Conservation (phyloP, 495 filamentous ascomycete species). For the Aspergillus sparsus region DNA sequence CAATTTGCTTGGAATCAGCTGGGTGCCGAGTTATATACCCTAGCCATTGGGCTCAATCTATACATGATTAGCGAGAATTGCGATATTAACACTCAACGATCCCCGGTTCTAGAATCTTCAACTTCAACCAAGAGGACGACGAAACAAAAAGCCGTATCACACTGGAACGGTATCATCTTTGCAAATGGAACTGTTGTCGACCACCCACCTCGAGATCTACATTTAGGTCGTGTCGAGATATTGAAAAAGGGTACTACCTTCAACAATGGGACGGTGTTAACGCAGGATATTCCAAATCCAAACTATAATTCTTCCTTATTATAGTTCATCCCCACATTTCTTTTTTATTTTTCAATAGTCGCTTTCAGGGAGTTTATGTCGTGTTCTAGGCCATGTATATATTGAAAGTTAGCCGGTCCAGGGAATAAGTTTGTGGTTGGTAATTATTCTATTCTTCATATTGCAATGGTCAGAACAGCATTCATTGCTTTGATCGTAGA, state of each 20-base stretch:
- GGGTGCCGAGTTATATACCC: constrained; percentile 15
- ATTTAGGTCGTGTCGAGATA: constrained; percentile 11
- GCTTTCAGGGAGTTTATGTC: background rate
- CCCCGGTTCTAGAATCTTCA: constrained; percentile 3
- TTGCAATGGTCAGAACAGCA: background rate
- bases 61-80: constrained; percentile 21
- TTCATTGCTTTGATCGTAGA: background rate
- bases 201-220: background rate
- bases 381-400: too few species aligned
- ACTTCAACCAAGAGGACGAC: background rate
- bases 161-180: constrained; percentile 19
- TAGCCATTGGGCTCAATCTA: constrained; percentile 17
- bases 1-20: constrained; percentile 19
- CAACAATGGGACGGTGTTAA: constrained; percentile 8
- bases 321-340: background rate
- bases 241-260: constrained; percentile 16
- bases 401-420: too few species aligned
- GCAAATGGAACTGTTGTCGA: constrained; percentile 17
- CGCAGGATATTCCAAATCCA: constrained; percentile 9
- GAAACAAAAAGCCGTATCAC: background rate
- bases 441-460: background rate
- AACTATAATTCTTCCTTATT: background rate
- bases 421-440: background rate
- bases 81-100: constrained; percentile 16
- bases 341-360: background rate